These are phyloP conservation scores for Paecilomyces sp. DNA, from an alignment of 2,329 filamentous ascomycete species.

Conservation along the genomic window DNA sequence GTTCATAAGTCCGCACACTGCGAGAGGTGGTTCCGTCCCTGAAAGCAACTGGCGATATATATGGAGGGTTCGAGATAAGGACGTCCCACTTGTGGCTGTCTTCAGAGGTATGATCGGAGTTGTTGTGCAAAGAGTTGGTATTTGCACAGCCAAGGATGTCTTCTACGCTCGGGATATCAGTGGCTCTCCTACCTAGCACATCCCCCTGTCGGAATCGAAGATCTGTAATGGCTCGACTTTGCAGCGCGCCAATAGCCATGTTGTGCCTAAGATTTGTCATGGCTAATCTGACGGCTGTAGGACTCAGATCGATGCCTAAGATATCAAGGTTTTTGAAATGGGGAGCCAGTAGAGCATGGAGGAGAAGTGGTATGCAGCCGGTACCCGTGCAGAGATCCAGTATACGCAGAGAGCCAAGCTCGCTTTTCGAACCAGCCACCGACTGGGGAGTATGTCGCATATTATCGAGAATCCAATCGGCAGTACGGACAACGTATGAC, in stretches of 20 bases:
- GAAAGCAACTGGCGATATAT: constrained; percentile 65
- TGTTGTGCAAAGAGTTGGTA: neutral
- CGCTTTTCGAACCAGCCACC: neutral
- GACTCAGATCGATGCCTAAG: constrained; percentile 68
- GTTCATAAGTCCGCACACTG: constrained; percentile 78
- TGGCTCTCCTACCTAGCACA: constrained; percentile 20
- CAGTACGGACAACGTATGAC: constrained; percentile 55
- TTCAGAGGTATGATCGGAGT: neutral
- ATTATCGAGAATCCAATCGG: constrained; percentile 32
- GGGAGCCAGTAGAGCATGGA: constrained; percentile 54
- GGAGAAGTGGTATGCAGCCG: constrained; percentile 77
- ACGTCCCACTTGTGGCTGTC: constrained; percentile 47
- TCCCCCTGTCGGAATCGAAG: constrained; percentile 44
- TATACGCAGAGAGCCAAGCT: constrained; percentile 46
- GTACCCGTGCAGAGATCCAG: constrained; percentile 87
- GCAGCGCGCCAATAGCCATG: constrained; percentile 19
- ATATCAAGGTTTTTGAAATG: constrained; percentile 42
- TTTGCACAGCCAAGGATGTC: constrained; percentile 6
- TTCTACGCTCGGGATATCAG: constrained; percentile 6
- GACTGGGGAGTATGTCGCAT: neutral
- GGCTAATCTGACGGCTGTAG: constrained; percentile 58
- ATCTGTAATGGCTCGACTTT: constrained; percentile 18
- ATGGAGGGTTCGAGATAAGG: constrained; percentile 83
- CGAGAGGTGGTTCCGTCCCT: constrained; percentile 52
- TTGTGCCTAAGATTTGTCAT: constrained; percentile 56